These are phyloP conservation scores for Cladophialophora chaetospira DNA, from an alignment of 2,329 filamentous ascomycete species.

Conservation along the genomic window DNA sequence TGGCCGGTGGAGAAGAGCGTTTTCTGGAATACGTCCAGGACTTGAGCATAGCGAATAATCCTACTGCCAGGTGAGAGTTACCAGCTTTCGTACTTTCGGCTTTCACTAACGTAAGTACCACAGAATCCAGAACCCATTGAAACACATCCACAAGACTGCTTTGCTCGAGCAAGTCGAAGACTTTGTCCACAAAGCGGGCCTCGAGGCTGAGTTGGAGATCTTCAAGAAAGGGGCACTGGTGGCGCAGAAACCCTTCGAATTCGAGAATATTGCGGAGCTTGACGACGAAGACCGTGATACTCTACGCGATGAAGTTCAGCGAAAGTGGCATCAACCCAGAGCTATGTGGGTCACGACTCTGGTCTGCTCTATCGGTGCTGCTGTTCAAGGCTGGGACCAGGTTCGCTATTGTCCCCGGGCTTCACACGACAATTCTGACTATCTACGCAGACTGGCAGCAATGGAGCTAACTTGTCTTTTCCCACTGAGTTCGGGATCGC, in stretches of 20 bases:
- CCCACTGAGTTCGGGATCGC: slow-evolving; percentile 40
- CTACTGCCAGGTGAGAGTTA: no score
- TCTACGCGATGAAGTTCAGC: slow-evolving; percentile 38
- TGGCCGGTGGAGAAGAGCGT: no score
- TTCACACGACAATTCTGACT: no score
- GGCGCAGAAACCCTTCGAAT: slow-evolving; percentile 38
- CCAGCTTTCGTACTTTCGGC: no score
- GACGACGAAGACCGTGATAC: slow-evolving; percentile 39
- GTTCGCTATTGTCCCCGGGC: no score
- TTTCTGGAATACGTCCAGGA: no score
- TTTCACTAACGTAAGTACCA: no score
- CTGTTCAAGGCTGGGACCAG: no score
- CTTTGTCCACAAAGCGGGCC: slow-evolving; percentile 33
- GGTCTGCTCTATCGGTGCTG: slow-evolving; percentile 46
- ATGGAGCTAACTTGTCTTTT: slow-evolving; percentile 49
- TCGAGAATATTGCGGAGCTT: slow-evolving; percentile 36
- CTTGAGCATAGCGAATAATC: no score
- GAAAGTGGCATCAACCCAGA: slow-evolving; percentile 43
- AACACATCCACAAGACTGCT: slow-evolving; percentile 26
- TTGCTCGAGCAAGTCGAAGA: slow-evolving; percentile 39
- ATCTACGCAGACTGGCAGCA: slow-evolving; percentile 50
- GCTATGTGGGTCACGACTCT: slow-evolving; percentile 43
- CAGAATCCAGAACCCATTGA: slow-evolving; percentile 35
- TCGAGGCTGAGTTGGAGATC: slow-evolving; percentile 12
- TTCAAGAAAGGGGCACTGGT: slow-evolving; percentile 32